Evolutionary conservation across 129 eudicot species (phyloP).

Genomic region (Flaveria robusta): DNA sequence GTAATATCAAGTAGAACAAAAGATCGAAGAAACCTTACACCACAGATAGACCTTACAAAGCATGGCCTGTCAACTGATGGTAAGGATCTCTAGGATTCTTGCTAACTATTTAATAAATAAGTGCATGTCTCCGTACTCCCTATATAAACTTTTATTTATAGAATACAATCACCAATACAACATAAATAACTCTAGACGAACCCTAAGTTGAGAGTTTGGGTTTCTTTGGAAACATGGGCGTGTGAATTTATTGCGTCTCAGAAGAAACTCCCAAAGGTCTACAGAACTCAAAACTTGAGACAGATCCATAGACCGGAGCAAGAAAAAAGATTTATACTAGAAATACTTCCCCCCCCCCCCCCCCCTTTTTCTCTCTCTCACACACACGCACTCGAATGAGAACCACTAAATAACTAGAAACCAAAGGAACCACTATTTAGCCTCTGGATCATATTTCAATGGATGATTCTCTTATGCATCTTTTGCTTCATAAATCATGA

Average conservation of each 20-base stretch:
- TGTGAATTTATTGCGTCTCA: neutral
- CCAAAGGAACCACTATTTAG: neutral
- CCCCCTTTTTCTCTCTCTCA: no score
- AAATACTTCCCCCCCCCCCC: no score
- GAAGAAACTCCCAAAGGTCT: neutral
- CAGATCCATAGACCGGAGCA: neutral
- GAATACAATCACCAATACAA: neutral
- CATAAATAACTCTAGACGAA: neutral
- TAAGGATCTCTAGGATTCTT: slow-evolving; percentile 13
- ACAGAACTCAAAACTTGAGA: neutral
- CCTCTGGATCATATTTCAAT: neutral
- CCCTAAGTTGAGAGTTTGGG: neutral
- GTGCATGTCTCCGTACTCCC: neutral
- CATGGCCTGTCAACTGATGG: neutral
- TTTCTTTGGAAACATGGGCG: neutral
- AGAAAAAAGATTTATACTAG: neutral
- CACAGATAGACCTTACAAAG: neutral
- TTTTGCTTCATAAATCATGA: neutral
- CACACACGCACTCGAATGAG: no score
- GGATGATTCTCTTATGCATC: neutral
- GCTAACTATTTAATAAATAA: neutral
- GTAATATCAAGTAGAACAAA: no score
- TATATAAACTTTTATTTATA: neutral
- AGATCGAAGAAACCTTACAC: neutral
- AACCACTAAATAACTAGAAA: no score